Percentiles rank a stretch among this genome's conserved stretches.
These are phyloP conservation scores for Scedosporium boydii DNA, from an alignment of 2,329 filamentous ascomycete species.

Conservation along the genomic window DNA sequence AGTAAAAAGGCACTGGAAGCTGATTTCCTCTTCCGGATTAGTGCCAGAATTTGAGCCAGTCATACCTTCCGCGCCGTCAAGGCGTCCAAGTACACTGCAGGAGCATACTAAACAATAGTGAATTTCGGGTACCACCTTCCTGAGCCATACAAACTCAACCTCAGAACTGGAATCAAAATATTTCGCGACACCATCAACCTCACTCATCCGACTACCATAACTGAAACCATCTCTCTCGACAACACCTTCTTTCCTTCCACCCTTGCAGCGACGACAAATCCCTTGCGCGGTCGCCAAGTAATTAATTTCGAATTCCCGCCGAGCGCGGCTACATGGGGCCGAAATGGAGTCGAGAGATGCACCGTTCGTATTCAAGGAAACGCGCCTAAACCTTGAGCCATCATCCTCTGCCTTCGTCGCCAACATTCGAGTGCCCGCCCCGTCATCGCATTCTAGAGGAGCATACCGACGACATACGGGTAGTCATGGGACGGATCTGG, in stretches of 20 bases:
- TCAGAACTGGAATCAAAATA: constrained; percentile 3
- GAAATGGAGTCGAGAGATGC: constrained; percentile 56
- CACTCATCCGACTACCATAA: not conserved
- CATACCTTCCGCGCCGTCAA: not conserved
- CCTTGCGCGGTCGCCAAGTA: not conserved
- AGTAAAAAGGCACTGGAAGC: constrained; percentile 5
- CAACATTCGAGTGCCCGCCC: constrained; percentile 57
- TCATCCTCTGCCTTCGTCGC: constrained; percentile 59
- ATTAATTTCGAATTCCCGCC: not conserved
- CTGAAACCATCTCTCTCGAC: not conserved
- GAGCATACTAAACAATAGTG: too few species aligned
- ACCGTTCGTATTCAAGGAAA: constrained; percentile 74
- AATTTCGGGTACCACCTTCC: not conserved
- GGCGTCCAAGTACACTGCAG: too few species aligned
- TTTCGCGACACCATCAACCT: not conserved
- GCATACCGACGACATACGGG: constrained; percentile 21
- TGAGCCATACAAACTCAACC: not conserved
- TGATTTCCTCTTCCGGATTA: constrained; percentile 13
- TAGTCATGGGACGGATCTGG: constrained; percentile 24
- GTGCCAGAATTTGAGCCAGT: constrained; percentile 6
- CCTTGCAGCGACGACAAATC: not conserved
- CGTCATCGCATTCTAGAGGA: constrained; percentile 25
- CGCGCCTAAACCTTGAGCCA: constrained; percentile 72
- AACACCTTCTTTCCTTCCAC: not conserved
- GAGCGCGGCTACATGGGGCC: constrained; percentile 41